A percentile compares a stretch with the other conserved stretches of the same genome.
phyloP scores from a whole-genome alignment of 768 basidiomycete genomes.

The Pulveroboletus ravenelii region DNA sequence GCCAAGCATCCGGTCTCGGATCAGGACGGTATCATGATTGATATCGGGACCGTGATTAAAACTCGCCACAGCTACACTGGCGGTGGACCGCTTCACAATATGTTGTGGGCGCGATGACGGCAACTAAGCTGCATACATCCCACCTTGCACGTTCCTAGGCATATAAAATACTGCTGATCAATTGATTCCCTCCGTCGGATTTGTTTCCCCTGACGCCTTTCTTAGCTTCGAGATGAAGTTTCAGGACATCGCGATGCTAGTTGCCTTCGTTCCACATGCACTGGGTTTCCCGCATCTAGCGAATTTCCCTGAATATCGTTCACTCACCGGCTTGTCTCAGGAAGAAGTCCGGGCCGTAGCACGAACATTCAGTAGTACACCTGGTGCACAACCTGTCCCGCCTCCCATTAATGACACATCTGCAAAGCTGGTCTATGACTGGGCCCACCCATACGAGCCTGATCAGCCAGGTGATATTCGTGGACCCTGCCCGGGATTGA shows the following conservation, averaged over 20 bases:
- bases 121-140: neutral
- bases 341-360: constrained; percentile 14
- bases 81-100: neutral
- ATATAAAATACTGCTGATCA: neutral
- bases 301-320: constrained; percentile 19
- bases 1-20: no score
- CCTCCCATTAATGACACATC: constrained; percentile 22
- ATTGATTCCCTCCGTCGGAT: neutral
- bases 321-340: constrained; percentile 17
- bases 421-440: constrained; percentile 20
- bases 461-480: constrained; percentile 20
- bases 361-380: constrained; percentile 13
- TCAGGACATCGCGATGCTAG: constrained; percentile 3
- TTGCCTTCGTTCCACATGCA: constrained; percentile 3
- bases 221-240: constrained; percentile 1
- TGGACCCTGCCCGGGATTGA: constrained; percentile 24
- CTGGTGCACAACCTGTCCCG: constrained; percentile 22
- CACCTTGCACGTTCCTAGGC: neutral
- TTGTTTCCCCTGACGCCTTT: neutral
- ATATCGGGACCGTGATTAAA: no score
- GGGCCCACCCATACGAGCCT: constrained; percentile 12
- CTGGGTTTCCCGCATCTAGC: constrained; percentile 12
- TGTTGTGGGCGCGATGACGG: neutral
- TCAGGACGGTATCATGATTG: no score
- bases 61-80: neutral